Percentiles rank a stretch among this genome's conserved stretches.
phyloP scores from a whole-genome alignment of 441 rosid genomes.

The Erodium moschatum region DNA sequence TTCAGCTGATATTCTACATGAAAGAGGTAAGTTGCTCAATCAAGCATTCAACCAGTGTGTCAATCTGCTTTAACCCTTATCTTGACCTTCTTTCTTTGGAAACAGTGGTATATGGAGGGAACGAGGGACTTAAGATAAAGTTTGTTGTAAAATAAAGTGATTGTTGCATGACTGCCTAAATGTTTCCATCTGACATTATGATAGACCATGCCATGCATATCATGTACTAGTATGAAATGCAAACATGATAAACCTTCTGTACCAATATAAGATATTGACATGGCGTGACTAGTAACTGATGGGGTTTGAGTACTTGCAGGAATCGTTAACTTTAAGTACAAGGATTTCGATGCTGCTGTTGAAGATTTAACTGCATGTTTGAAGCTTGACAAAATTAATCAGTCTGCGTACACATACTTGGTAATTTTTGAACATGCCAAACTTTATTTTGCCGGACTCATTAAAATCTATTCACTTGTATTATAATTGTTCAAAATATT shows the following conservation, averaged over 20 bases:
- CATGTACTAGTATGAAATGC: constrained; percentile 6
- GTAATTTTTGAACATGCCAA: constrained; percentile 35
- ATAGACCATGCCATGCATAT: constrained; percentile 5
- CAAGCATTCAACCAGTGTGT: constrained; percentile 4
- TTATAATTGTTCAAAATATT: constrained; percentile 20
- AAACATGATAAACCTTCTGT: neutral
- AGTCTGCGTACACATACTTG: constrained; percentile 87
- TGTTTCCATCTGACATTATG: neutral
- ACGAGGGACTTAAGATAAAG: neutral
- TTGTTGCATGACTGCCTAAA: neutral
- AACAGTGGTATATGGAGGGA: neutral
- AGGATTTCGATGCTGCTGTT: constrained; percentile 81
- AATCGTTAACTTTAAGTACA: constrained; percentile 83
- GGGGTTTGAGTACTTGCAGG: constrained; percentile 46
- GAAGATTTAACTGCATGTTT: constrained; percentile 77
- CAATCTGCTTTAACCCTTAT: neutral
- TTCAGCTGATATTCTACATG: constrained; percentile 84
- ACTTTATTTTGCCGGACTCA: constrained; percentile 12
- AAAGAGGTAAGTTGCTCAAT: constrained; percentile 61
- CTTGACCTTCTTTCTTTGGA: neutral
- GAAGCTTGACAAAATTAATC: constrained; percentile 75
- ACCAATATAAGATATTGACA: neutral
- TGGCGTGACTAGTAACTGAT: constrained; percentile 1
- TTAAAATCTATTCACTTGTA: neutral
- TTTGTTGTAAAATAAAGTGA: constrained; percentile 5